A percentile compares a stretch with the other conserved stretches of the same genome.
Evolutionary conservation across 2,329 filamentous ascomycete genomes (phyloP).

Genomic region (Hypoxylon sp.): DNA sequence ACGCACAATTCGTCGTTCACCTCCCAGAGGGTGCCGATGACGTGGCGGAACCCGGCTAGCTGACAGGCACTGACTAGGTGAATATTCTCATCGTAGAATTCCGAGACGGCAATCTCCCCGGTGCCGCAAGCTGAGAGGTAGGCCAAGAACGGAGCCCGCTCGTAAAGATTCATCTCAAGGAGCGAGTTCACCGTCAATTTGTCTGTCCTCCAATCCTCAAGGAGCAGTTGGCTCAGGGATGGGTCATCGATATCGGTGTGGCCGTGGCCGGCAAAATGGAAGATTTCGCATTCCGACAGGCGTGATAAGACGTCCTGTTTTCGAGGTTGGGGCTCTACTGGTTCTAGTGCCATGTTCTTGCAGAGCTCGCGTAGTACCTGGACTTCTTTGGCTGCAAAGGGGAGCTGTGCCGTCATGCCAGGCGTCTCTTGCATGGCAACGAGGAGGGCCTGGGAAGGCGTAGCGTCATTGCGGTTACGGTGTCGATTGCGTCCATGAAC

Average conservation of each 20-base stretch:
- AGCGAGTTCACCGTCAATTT: constrained; percentile 41
- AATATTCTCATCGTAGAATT: constrained; percentile 57
- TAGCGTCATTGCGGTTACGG: constrained; percentile 1
- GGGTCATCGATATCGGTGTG: constrained; percentile 50
- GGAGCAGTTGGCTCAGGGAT: constrained; percentile 51
- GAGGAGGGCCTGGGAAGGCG: background rate
- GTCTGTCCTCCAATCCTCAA: constrained; percentile 49
- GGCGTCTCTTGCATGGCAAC: too few relatives aligned
- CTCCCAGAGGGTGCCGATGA: constrained; percentile 60
- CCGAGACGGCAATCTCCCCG: constrained; percentile 43
- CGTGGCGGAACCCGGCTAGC: constrained; percentile 59
- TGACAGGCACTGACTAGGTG: constrained; percentile 59
- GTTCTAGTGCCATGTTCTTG: background rate
- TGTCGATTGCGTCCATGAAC: constrained; percentile 46
- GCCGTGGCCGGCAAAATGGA: constrained; percentile 62
- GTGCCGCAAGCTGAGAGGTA: constrained; percentile 60
- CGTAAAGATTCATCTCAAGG: constrained; percentile 35
- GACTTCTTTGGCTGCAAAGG: constrained; percentile 44
- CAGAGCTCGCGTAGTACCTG: constrained; percentile 34
- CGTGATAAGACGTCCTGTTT: constrained; percentile 49
- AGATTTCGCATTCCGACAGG: constrained; percentile 53
- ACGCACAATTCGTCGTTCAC: constrained; percentile 55
- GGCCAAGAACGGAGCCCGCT: constrained; percentile 53
- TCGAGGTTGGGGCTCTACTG: background rate
- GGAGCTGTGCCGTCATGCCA: constrained; percentile 19